Conservation (phyloP, 2,329 filamentous ascomycete species). For the Exutisphaerella laricina region DNA sequence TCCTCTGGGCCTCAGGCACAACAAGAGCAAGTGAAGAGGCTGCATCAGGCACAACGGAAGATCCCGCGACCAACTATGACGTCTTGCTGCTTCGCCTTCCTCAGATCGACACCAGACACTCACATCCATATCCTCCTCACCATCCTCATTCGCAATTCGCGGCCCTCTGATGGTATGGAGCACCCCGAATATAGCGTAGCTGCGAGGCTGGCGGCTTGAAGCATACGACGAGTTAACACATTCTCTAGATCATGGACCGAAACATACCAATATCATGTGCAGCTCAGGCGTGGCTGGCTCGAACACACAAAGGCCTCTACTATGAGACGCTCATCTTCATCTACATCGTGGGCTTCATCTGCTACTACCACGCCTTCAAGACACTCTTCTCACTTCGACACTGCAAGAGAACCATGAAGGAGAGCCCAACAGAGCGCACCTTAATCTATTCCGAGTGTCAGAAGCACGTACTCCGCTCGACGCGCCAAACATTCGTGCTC, state of each 20-base stretch:
- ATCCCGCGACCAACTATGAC: no score
- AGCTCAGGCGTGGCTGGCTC: slow-evolving; percentile 1
- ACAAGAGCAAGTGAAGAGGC: no score
- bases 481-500: slow-evolving; percentile 13
- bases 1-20: no score
- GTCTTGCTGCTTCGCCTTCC: no score
- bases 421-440: slow-evolving; percentile 8
- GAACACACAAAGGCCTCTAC: slow-evolving; percentile 1
- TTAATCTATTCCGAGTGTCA: slow-evolving; percentile 6
- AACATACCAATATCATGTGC: neutral
- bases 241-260: slow-evolving; percentile 9
- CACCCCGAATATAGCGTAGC: no score
- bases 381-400: slow-evolving; percentile 8
- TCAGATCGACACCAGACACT: no score
- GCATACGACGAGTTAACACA: no score
- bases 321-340: slow-evolving; percentile 1
- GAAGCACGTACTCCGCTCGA: slow-evolving; percentile 7
- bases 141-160: no score
- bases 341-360: slow-evolving; percentile 1
- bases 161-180: no score
- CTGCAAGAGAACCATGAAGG: slow-evolving; percentile 4
- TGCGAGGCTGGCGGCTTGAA: no score
- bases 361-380: slow-evolving; percentile 3
- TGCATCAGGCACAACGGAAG: no score
- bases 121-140: no score